phyloP scores from a whole-genome alignment of 441 rosid genomes.

The Monsonia emarginata region DNA sequence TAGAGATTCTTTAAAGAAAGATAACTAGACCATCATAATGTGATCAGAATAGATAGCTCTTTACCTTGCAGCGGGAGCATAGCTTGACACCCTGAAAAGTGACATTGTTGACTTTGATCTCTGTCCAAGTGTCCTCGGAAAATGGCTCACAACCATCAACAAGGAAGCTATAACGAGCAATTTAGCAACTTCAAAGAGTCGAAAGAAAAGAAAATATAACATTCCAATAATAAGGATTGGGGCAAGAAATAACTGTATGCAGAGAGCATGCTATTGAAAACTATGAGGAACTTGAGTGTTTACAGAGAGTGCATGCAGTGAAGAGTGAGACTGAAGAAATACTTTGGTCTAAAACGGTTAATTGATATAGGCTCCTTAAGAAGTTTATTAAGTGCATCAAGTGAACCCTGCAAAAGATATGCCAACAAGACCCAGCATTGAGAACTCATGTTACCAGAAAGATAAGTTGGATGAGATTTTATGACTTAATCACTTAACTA shows the following conservation, averaged over 20 bases:
- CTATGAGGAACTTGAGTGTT: too few species aligned
- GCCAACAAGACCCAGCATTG: slow-evolving; percentile 6
- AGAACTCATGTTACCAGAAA: background rate
- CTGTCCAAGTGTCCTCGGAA: slow-evolving; percentile 74
- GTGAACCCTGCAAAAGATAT: slow-evolving; percentile 49
- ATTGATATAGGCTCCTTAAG: slow-evolving; percentile 64
- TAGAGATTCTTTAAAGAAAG: background rate
- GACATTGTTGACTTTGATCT: slow-evolving; percentile 40
- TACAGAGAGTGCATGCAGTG: background rate
- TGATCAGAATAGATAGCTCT: slow-evolving; percentile 5
- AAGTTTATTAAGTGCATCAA: slow-evolving; percentile 61
- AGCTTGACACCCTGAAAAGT: slow-evolving; percentile 54
- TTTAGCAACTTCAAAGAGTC: slow-evolving; percentile 8
- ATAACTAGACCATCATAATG: background rate
- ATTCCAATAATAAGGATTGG: background rate
- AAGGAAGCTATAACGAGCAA: slow-evolving; percentile 44
- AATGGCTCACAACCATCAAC: slow-evolving; percentile 72
- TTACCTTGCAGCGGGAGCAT: slow-evolving; percentile 76
- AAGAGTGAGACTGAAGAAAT: slow-evolving; percentile 15
- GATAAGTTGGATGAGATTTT: background rate
- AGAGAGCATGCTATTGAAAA: too few species aligned
- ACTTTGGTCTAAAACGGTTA: slow-evolving; percentile 89
- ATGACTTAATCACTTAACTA: slow-evolving; percentile 17
- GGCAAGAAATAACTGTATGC: too few species aligned
- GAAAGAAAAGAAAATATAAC: background rate